A percentile compares a stretch with the other conserved stretches of the same genome.
phyloP scores from a whole-genome alignment of 371 early-diverging fungal genomes.

The Mucor velutinosus region DNA sequence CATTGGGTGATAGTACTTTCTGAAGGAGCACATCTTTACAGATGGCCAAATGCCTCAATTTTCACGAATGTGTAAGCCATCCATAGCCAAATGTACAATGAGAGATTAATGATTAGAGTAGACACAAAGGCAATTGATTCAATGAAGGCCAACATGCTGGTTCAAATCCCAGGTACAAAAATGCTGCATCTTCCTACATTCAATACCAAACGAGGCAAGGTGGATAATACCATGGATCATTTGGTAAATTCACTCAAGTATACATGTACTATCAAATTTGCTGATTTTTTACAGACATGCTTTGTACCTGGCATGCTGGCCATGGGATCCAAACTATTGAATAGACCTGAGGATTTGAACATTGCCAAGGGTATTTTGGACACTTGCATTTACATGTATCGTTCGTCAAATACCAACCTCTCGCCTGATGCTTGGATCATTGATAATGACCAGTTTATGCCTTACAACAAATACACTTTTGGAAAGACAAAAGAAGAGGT shows the following conservation, averaged over 20 bases:
- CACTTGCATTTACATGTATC: slow-evolving; percentile 67
- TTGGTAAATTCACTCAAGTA: slow-evolving; percentile 27
- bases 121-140: slow-evolving; percentile 50
- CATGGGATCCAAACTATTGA: slow-evolving; percentile 56
- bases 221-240: slow-evolving; percentile 51
- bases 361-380: slow-evolving; percentile 56
- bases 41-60: not conserved
- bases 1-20: not conserved
- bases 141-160: slow-evolving; percentile 52
- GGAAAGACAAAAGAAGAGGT: not conserved
- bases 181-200: slow-evolving; percentile 45
- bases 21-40: not conserved
- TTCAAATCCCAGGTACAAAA: slow-evolving; percentile 33
- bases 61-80: not conserved
- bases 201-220: slow-evolving; percentile 19
- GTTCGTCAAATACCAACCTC: slow-evolving; percentile 51
- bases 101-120: not conserved
- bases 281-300: slow-evolving; percentile 49
- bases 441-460: not conserved
- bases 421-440: slow-evolving; percentile 57
- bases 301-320: slow-evolving; percentile 80
- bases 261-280: slow-evolving; percentile 18
- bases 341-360: slow-evolving; percentile 47
- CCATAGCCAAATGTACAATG: not conserved
- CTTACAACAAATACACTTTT: not conserved